A percentile compares a stretch with the other conserved stretches of the same genome.
These are phyloP conservation scores for Camelina sativa DNA, from an alignment of 345 rosid genomes.

Conservation along the genomic window DNA sequence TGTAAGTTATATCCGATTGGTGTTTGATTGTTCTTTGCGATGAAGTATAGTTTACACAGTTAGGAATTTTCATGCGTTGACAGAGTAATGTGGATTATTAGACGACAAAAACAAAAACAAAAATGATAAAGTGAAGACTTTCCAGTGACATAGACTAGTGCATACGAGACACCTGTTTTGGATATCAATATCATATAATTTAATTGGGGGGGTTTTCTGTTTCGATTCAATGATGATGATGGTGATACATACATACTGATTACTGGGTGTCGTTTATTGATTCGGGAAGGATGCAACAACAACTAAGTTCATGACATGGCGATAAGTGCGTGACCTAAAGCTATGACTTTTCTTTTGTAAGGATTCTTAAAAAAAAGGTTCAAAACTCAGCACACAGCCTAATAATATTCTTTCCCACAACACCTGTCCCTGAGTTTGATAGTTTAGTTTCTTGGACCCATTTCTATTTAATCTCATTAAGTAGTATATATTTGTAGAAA, in stretches of 20 bases:
- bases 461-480: neutral
- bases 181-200: slow-evolving; percentile 7
- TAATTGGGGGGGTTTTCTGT: neutral
- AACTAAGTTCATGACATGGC: slow-evolving; percentile 23
- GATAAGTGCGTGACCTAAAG: slow-evolving; percentile 5
- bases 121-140: slow-evolving; percentile 17
- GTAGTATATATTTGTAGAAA: neutral
- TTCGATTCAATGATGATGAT: slow-evolving; percentile 12
- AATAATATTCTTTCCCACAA: slow-evolving; percentile 16
- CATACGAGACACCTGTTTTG: slow-evolving; percentile 29
- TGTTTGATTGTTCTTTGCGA: neutral
- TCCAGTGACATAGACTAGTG: neutral
- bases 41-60: neutral
- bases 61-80: neutral
- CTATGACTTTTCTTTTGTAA: slow-evolving; percentile 16
- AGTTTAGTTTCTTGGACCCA: slow-evolving; percentile 24
- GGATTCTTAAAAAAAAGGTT: neutral
- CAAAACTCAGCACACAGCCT: slow-evolving; percentile 1
- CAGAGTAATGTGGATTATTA: too few relatives aligned
- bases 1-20: neutral
- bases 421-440: slow-evolving; percentile 27
- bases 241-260: slow-evolving; percentile 1
- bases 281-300: slow-evolving; percentile 13
- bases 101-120: neutral
- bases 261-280: slow-evolving; percentile 12